phyloP scores from a whole-genome alignment of 2,329 filamentous ascomycete species.

The Ophiocordyceps robertsii region DNA sequence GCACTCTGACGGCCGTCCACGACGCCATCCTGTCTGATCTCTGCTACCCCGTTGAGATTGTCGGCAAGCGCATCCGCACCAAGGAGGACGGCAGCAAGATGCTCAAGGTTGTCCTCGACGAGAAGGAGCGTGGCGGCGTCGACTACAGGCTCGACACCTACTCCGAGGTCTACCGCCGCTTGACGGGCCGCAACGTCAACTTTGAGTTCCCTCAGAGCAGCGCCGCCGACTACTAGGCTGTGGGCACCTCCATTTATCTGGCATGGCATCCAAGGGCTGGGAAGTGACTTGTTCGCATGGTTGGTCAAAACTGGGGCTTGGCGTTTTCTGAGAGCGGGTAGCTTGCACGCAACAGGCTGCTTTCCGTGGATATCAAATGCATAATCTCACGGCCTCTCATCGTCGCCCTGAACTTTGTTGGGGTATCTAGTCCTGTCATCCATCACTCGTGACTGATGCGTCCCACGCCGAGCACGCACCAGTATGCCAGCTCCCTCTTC shows the following conservation, averaged over 20 bases:
- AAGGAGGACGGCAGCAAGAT: slow-evolving; percentile 98
- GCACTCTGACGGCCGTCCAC: slow-evolving; percentile 97
- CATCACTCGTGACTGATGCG: slow-evolving; percentile 46
- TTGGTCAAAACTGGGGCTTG: slow-evolving; percentile 29
- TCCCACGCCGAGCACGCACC: slow-evolving; percentile 84
- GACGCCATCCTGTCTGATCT: slow-evolving; percentile 96
- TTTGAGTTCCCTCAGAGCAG: slow-evolving; percentile 96
- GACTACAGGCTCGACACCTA: slow-evolving; percentile 99
- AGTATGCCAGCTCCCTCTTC: slow-evolving; percentile 84
- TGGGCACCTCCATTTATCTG: not conserved
- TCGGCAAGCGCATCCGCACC: slow-evolving; percentile 96
- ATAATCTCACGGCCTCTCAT: slow-evolving; percentile 12
- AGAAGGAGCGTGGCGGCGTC: slow-evolving; percentile 99
- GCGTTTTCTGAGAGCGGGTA: slow-evolving; percentile 30
- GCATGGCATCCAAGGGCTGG: slow-evolving; percentile 8
- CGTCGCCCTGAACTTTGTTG: slow-evolving; percentile 8
- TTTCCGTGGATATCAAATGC: slow-evolving; percentile 12
- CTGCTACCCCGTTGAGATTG: slow-evolving; percentile 99
- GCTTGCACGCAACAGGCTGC: slow-evolving; percentile 35
- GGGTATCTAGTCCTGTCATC: slow-evolving; percentile 25
- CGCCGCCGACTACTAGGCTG: slow-evolving; percentile 65
- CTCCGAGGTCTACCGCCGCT: slow-evolving; percentile 96
- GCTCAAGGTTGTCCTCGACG: slow-evolving; percentile 97
- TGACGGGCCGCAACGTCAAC: slow-evolving; percentile 90
- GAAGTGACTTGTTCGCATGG: slow-evolving; percentile 21